These are phyloP conservation scores for Cystoisospora suis DNA, from an alignment of 169 alveolate species.

Conservation along the genomic window DNA sequence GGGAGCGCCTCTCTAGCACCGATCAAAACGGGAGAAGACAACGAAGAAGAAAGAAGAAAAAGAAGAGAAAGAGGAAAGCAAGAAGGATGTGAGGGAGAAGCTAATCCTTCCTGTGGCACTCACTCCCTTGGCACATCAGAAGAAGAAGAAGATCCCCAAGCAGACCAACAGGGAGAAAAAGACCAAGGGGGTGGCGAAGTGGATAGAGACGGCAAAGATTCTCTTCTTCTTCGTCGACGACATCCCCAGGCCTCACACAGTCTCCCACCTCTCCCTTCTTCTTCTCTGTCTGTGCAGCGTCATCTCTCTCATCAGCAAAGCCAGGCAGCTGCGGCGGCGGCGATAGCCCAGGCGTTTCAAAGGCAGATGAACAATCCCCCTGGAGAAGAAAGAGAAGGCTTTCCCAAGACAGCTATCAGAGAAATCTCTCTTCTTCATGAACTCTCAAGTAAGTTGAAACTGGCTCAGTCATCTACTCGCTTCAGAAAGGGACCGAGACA, in stretches of 20 bases:
- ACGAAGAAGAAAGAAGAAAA: background rate
- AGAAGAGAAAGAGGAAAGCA: background rate
- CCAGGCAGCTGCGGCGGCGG: slow-evolving; percentile 21
- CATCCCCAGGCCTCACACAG: too few relatives aligned
- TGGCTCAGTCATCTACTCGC: background rate
- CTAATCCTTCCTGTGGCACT: too few relatives aligned
- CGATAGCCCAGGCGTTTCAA: background rate
- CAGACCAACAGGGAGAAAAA: too few relatives aligned
- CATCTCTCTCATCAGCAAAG: background rate
- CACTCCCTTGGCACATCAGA: too few relatives aligned
- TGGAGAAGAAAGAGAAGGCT: slow-evolving; percentile 85
- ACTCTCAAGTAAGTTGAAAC: background rate
- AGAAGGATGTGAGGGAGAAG: background rate
- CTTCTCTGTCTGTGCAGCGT: too few relatives aligned
- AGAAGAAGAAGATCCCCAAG: too few relatives aligned
- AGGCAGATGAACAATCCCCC: slow-evolving; percentile 27
- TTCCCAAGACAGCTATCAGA: slow-evolving; percentile 87
- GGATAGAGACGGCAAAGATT: too few relatives aligned
- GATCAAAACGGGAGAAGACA: too few relatives aligned
- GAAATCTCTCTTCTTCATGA: slow-evolving; percentile 81
- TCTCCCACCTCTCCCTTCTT: too few relatives aligned
- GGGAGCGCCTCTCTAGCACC: too few relatives aligned
- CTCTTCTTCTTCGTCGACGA: too few relatives aligned
- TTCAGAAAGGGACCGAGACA: background rate
- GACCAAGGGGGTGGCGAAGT: too few relatives aligned